Evolutionary conservation across 495 filamentous ascomycete species (phyloP).

Genomic region (Lasiosphaeria hispida): DNA sequence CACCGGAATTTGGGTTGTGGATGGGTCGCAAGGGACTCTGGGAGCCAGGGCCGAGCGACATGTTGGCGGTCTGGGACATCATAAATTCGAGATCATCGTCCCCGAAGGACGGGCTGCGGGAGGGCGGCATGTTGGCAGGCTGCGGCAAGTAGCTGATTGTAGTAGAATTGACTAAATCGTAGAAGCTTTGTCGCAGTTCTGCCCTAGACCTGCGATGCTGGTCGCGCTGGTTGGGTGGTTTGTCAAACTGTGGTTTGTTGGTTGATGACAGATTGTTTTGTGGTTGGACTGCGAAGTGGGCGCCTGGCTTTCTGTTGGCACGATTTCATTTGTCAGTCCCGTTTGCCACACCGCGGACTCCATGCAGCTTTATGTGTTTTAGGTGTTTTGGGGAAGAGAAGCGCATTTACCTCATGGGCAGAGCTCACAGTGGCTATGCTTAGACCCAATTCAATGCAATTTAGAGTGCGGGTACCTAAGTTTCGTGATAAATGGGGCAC

Average conservation of each 20-base stretch:
- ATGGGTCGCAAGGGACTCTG: conserved; percentile 17
- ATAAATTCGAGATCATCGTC: conserved; percentile 37
- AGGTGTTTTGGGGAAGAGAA: neutral
- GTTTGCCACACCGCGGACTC: too few relatives aligned
- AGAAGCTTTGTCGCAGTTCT: conserved; percentile 28
- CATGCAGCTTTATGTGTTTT: too few relatives aligned
- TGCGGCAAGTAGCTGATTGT: conserved; percentile 22
- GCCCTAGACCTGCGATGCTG: conserved; percentile 11
- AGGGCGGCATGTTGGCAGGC: conserved; percentile 21
- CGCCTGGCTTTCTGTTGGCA: conserved; percentile 36
- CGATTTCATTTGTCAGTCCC: conserved; percentile 10
- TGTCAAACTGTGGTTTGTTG: conserved; percentile 24
- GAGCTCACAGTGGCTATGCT: neutral
- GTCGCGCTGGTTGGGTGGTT: conserved; percentile 4
- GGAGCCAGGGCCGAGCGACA: conserved; percentile 22
- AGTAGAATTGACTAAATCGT: conserved; percentile 25
- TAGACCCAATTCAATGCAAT: neutral
- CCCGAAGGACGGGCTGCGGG: conserved; percentile 29
- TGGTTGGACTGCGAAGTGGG: conserved; percentile 34
- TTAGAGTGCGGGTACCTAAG: neutral
- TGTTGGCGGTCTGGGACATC: conserved; percentile 34
- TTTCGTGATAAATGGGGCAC: neutral
- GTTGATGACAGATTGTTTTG: conserved; percentile 34
- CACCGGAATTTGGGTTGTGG: conserved; percentile 2
- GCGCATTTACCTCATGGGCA: conserved; percentile 14